These are phyloP conservation scores for Arthonia radiata DNA, from an alignment of 495 filamentous ascomycete genomes.

Conservation along the genomic window DNA sequence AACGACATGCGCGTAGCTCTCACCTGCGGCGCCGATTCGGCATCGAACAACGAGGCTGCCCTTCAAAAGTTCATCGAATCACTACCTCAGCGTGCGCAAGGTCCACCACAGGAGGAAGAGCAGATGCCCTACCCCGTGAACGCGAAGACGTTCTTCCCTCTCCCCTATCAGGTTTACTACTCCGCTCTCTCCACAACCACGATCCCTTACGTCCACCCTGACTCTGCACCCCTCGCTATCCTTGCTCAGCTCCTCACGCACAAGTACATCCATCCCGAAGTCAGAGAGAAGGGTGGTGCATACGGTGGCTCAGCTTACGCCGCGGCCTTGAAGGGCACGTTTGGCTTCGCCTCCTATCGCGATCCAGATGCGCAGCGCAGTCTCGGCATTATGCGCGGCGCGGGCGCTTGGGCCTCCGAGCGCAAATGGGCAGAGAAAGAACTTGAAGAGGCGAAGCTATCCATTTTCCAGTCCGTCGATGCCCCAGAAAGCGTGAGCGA, in stretches of 20 bases:
- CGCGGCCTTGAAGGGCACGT: slow-evolving; percentile 51
- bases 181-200: slow-evolving; percentile 58
- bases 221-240: slow-evolving; percentile 58
- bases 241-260: slow-evolving; percentile 88
- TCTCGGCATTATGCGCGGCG: slow-evolving; percentile 57
- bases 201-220: slow-evolving; percentile 53
- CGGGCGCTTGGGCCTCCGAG: slow-evolving; percentile 63
- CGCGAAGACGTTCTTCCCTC: slow-evolving; percentile 63
- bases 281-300: slow-evolving; percentile 90
- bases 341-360: slow-evolving; percentile 87
- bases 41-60: slow-evolving; percentile 41
- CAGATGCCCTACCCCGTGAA: slow-evolving; percentile 16
- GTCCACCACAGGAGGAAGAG: slow-evolving; percentile 14
- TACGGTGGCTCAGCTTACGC: slow-evolving; percentile 84
- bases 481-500: slow-evolving; percentile 68
- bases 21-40: slow-evolving; percentile 54
- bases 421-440: slow-evolving; percentile 67
- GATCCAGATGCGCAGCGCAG: slow-evolving; percentile 91
- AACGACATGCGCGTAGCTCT: slow-evolving; percentile 49
- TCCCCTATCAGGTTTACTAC: slow-evolving; percentile 95
- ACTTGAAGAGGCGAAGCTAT: slow-evolving; percentile 85
- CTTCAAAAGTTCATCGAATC: slow-evolving; percentile 44
- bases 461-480: slow-evolving; percentile 89
- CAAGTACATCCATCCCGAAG: slow-evolving; percentile 90
- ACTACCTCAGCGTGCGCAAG: slow-evolving; percentile 20